Base-by-base conservation (phyloP, 495 filamentous ascomycete genomes). In the Penicillium flavigenum region DNA sequence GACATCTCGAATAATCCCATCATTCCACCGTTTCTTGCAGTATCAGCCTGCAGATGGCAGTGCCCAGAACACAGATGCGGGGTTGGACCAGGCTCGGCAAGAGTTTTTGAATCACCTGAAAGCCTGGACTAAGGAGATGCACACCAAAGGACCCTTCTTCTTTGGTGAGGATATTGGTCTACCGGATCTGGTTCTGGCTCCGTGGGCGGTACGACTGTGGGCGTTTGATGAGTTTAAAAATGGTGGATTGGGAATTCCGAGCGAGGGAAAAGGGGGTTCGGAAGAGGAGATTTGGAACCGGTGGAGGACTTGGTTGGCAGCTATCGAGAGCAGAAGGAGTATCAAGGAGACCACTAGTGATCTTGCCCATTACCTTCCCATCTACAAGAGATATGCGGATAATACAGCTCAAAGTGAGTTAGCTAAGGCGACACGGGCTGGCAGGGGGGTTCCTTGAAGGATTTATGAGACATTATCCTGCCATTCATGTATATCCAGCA, bases 141-240 rank as follows among this genome's bases (percentile, higher is more conserved):
- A 81, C 29, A 51, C 68, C 0, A 64, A 69, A 29, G 87, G 86
- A 2, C 86, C 84, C 0, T 89, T 81, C 71, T 90, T 91, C 65
- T 62, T 86, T 8, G 86, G 86, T 0, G 60, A 70, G 14, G 72
- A 75, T 43, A 77, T 86, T 10, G 73, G 72, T 42, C 61, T 89
- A 26, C 77, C 88, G 1, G 87, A 91, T 68, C 72, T 89, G 26
- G 79, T 83, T 59, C 66, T 87, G 6, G 86, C 83, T 31, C 86
- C 86, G 8, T 89, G 84, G 86, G 81, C 83, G 7, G 76, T 87
- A 58, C 76, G 87, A 47, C 62, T 90, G 51, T 90, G 83, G 73
- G 73, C 88, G 32, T 86, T 90, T 63, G 86, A 90, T 66, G 76
- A 88, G 53, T 89, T 84, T 58, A 90, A 91, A 63, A 85, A 81